A percentile compares a stretch with the other conserved stretches of the same genome.
These are phyloP conservation scores for Trichoderma endophyticum DNA, from an alignment of 2,329 filamentous ascomycete species.

Conservation along the genomic window DNA sequence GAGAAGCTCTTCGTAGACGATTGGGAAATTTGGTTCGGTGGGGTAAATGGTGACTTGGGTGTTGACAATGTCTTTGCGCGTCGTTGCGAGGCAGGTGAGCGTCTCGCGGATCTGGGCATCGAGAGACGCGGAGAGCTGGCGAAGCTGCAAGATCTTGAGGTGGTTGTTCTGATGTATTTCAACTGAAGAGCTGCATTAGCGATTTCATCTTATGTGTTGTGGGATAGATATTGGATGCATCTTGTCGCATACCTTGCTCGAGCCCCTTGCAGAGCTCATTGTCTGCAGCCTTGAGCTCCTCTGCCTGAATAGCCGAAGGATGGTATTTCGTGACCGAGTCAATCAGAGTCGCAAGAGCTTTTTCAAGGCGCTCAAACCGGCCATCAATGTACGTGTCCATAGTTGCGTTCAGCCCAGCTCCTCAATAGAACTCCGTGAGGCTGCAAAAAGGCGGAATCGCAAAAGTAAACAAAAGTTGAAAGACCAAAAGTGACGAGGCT, in stretches of 20 bases:
- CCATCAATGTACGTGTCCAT: slow-evolving; percentile 63
- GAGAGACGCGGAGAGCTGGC: slow-evolving; percentile 59
- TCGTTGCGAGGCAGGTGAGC: slow-evolving; percentile 64
- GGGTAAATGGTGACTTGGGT: slow-evolving; percentile 58
- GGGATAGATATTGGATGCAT: neutral
- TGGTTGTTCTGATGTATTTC: slow-evolving; percentile 74
- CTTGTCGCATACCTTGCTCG: slow-evolving; percentile 52
- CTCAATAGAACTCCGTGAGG: neutral
- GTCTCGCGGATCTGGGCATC: slow-evolving; percentile 72
- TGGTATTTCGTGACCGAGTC: slow-evolving; percentile 82
- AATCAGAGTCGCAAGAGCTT: slow-evolving; percentile 64
- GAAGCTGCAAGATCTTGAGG: slow-evolving; percentile 65
- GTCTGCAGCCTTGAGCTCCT: slow-evolving; percentile 69
- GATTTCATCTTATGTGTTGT: neutral
- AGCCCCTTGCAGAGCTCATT: slow-evolving; percentile 63
- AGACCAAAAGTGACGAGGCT: slow-evolving; percentile 16
- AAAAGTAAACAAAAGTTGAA: slow-evolving; percentile 1
- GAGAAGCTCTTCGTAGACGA: slow-evolving; percentile 71
- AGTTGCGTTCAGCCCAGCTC: neutral
- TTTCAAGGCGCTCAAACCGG: slow-evolving; percentile 65
- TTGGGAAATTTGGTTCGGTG: slow-evolving; percentile 47
- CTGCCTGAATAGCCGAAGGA: slow-evolving; percentile 63
- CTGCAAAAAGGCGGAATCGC: neutral
- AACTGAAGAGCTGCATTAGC: slow-evolving; percentile 43
- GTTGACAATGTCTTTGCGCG: slow-evolving; percentile 68